These are phyloP conservation scores for Inga leiocalycina DNA, from an alignment of 306 rosid genomes.

Conservation along the genomic window DNA sequence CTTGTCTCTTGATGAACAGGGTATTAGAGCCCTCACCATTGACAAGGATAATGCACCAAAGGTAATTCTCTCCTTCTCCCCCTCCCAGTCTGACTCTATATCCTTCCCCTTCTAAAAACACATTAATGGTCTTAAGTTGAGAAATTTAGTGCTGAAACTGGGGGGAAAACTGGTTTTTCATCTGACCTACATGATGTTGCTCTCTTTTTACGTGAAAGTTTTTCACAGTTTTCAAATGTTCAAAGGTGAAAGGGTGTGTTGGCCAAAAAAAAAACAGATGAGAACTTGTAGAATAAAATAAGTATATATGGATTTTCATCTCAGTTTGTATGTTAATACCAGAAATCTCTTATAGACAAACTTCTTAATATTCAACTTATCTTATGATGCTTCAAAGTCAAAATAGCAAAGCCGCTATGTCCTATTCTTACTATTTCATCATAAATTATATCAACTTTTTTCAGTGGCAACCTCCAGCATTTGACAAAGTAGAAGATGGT, in stretches of 20 bases:
- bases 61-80: conserved; percentile 44
- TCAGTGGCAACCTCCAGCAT: conserved; percentile 85
- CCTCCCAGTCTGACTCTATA: background rate
- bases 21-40: conserved; percentile 92
- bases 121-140: background rate
- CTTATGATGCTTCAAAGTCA: background rate
- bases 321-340: background rate
- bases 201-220: background rate
- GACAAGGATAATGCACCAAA: conserved; percentile 96
- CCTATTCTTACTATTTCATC: too few species aligned
- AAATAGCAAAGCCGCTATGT: background rate
- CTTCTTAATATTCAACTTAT: background rate
- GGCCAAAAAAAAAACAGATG: background rate
- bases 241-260: background rate
- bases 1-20: conserved; percentile 55
- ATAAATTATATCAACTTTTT: background rate
- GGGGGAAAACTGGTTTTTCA: background rate
- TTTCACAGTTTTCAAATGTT: background rate
- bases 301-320: background rate
- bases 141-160: background rate
- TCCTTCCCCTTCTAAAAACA: background rate
- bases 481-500: conserved; percentile 57
- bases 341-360: background rate
- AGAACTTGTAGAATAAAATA: background rate
- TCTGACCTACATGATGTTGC: too few species aligned